Evolutionary conservation across 768 basidiomycete genomes (phyloP), one percentile per base, ranked within the genome.

Genomic region (Psilocybe subaeruginosa): DNA sequence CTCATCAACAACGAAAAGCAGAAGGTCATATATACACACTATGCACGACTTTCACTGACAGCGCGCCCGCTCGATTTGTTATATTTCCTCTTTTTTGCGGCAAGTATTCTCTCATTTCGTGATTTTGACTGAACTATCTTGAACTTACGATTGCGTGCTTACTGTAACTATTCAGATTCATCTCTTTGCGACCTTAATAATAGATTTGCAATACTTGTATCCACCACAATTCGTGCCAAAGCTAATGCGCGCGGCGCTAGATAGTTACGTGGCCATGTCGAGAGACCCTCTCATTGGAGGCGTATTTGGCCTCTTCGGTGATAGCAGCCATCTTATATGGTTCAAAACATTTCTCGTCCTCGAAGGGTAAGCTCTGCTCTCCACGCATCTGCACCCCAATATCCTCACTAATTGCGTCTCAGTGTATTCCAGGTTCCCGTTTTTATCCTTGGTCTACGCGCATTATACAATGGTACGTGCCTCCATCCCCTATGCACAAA

Each of bases 371-470:
- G 87, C 66, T 17, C n/a, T 37, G 14, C 41, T 35, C 29, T 1
- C 11, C 23, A 19, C 19, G 45, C 7, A 27, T 3, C 3, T 11
- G 1, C 17, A 23, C 2, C 17, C 35, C 23, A 41, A 43, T 23
- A 9, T 3, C 31, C 23, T 17, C 14, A 45, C 33, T 11, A 50
- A 50, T 7, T 46, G 12, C 8, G 23, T 59, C 49, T 47, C 16
- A 89, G 88, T 14, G 62, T 85, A 52, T 89, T 91, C 71, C 93
- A 94, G 69, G 73, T 93, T 0, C 94, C 94, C 0, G 81, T 88
- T 0, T 94, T 94, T 69, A 66, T 93, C 47, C 60, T 94, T n/a
- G 91, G 89, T 11, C 79, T 84, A 48, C 75, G 76, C 12, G 86
- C 82, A 0, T 76, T 91, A 11, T 88, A 82, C 80, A 80, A 76